Base-by-base conservation (phyloP, 2,329 filamentous ascomycete genomes). In the Xylariaceae sp. region DNA sequence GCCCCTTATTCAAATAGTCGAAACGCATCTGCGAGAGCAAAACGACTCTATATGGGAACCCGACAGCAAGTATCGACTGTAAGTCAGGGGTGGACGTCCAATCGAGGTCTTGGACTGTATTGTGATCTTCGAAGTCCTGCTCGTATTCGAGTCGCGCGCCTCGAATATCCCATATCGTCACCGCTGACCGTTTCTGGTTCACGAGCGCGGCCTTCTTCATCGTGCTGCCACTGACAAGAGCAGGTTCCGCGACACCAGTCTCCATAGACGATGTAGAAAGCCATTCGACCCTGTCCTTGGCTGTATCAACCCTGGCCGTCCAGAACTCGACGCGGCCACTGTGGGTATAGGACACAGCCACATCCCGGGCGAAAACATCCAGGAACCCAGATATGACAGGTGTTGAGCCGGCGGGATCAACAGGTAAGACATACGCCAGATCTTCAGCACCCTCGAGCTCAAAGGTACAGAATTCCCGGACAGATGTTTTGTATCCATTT, bases 51-150 rank as follows among this genome's bases (percentile, higher is more conserved):
- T 92, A 89, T n/a, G 88, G 87, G 69, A 96, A 96, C 0, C 92
- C 92, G n/a, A 97, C 90, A 0, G 92, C 90, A 17, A 97, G 78
- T 57, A 97, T 92, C 1, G 90, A 93, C 69, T 96, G 91, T 53
- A 86, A 86, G 71, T 96, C 90, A 0, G 91, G 91, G 0, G 92
- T 96, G 2, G 90, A 93, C 0, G 92, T 93, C 93, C 93, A 97
- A 72, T 96, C 92, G 10, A 97, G 82, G 72, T 96, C 92, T 63
- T 88, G 86, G 47, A 97, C 91, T 4, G 81, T 82, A 67, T 94
- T 88, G 61, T 88, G 82, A 10, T 81, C 80, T 64, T 88, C 82
- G 64, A 92, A 94, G 35, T 85, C 81, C 67, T 93, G 84, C 62
- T 89, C 83, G 69, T 90, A 92, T 72, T 97, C 92, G 4, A 96